A percentile compares a stretch with the other conserved stretches of the same genome.
Conservation (phyloP, 495 filamentous ascomycete genomes). For the Podospora appendiculata region DNA sequence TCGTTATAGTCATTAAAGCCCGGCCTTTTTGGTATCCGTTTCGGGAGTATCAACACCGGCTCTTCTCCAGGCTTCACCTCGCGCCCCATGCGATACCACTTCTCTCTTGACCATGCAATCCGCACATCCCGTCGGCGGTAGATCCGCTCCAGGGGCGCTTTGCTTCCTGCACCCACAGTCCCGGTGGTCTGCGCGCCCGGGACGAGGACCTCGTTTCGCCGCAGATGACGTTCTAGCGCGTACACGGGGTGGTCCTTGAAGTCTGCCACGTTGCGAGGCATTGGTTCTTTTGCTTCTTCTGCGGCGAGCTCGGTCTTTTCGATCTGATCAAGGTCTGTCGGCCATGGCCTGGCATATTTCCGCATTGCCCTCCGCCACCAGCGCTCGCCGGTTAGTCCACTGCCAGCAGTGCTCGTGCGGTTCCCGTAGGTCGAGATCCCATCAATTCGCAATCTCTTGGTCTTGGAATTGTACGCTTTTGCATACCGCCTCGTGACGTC, state of each 20-base stretch:
- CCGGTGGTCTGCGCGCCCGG: conserved; percentile 65
- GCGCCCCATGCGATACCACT: conserved; percentile 82
- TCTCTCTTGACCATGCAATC: conserved; percentile 63
- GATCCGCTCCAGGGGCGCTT: conserved; percentile 46
- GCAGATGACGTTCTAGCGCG: conserved; percentile 82
- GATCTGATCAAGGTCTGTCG: conserved; percentile 66
- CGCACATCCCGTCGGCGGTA: conserved; percentile 78
- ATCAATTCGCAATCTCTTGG: conserved; percentile 68
- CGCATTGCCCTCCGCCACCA: conserved; percentile 67
- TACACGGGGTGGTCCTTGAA: conserved; percentile 92
- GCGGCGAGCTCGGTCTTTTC: conserved; percentile 69
- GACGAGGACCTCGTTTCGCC: conserved; percentile 67
- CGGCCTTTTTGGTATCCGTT: conserved; percentile 13
- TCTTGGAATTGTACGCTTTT: conserved; percentile 83
- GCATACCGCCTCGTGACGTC: conserved; percentile 79
- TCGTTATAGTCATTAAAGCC: conserved; percentile 27
- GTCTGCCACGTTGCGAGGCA: conserved; percentile 84
- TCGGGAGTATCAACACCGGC: conserved; percentile 62
- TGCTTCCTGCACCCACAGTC: conserved; percentile 64
- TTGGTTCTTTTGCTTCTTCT: conserved; percentile 67
- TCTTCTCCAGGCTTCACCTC: conserved; percentile 67
- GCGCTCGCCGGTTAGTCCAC: conserved; percentile 38
- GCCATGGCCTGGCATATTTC: conserved; percentile 47
- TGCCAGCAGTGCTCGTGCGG: not conserved
- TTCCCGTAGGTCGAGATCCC: conserved; percentile 7